Base-by-base conservation (phyloP, 2,329 filamentous ascomycete genomes). In the Pyrenochaeta sp. region DNA sequence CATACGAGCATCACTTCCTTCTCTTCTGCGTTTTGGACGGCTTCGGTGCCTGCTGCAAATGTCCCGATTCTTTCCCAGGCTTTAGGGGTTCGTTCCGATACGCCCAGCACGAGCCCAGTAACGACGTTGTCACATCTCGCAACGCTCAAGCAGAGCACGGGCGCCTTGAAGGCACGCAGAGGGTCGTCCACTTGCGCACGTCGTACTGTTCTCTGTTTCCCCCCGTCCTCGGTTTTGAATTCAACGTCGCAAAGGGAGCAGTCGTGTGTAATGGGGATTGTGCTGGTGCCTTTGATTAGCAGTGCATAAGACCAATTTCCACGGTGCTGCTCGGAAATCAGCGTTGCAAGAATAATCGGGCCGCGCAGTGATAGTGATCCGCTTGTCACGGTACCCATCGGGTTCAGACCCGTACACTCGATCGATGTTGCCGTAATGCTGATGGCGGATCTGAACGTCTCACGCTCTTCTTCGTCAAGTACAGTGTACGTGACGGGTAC, bases 41-140 rank as follows among this genome's bases (percentile, higher is more conserved):
- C 46, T 41, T 65, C 59, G 7, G 41, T 48, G 3, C 57, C 63
- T 8, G 55, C 60, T 35, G 64, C 50, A 46, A 69, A 68, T 4
- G 61, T 62, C 11, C 65, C 67, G 17, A 69, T 36, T 34, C 67
- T 51, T 47, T 65, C 60, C 46, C 50, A 65, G 7, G 44, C 34
- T 1, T 30, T 40, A 17, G 28, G 22, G 21, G 35, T 20, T 7
- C 32, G 44, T 21, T 43, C 21, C 6, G 60, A 60, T 2, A 49
- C 24, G 2, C 61, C 65, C 14, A 69, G 53, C 3, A 69, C 65
- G 10, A 68, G 47, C 3, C 65, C 63, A 15, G 55, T 58, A 11
- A 65, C 51, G 44, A 59, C 50, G 32, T 44, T 51, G 37, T 63
- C 58, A 27, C 60, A 63, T 29, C 55, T 52, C 14, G 53, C 60